Base-by-base conservation (phyloP, 768 basidiomycete species). In the Hygrophoropsis aurantiaca region DNA sequence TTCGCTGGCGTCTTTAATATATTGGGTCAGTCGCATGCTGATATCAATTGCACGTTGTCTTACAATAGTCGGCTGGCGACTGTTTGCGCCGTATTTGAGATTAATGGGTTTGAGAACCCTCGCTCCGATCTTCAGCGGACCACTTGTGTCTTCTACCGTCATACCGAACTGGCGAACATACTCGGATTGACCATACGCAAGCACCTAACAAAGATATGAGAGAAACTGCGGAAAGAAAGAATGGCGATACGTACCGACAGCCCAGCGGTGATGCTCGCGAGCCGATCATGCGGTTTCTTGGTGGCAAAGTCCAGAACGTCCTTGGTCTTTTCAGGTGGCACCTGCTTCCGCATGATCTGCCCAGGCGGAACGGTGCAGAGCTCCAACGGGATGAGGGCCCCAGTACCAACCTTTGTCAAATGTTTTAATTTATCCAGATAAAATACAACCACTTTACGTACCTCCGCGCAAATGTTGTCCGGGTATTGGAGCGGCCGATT, bases 131-230 rank as follows among this genome's bases (percentile, higher is more conserved):
- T 59, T 70, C 27, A 88, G 69, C 0, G 87, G 82, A 4, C 74
- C 75, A 1, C 63, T 66, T 9, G 71, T 57, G 40, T 80, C 51
- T 15, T 68, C 70, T 16, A 92, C 82, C 2, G 69, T 52, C 76
- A 92, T 80, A 7, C 87, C 87, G 52, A 90, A 90, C 59, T 82
- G 74, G 34, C 78, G 74, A 26, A 90, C 79, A 52, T 87, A 89
- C 62, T 88, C 80, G 0, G 85, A 87, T 61, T 85, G 81, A 0
- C 84, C 83, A 53, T 88, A 88, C 21, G 77, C 74, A 46, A 86
- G 68, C 32, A 83, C 77, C 81, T 84, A 44, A 9, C 40, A 15
- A 34, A 26, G 45, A 47, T 38, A 36, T 30, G 13, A 42, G 21
- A 19, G 16, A n/a, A n/a, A n/a, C n/a, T n/a, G n/a, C n/a, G n/a